These are phyloP conservation scores for Dendrobium catenatum DNA, from an alignment of 106 monocot genomes.

Conservation along the genomic window DNA sequence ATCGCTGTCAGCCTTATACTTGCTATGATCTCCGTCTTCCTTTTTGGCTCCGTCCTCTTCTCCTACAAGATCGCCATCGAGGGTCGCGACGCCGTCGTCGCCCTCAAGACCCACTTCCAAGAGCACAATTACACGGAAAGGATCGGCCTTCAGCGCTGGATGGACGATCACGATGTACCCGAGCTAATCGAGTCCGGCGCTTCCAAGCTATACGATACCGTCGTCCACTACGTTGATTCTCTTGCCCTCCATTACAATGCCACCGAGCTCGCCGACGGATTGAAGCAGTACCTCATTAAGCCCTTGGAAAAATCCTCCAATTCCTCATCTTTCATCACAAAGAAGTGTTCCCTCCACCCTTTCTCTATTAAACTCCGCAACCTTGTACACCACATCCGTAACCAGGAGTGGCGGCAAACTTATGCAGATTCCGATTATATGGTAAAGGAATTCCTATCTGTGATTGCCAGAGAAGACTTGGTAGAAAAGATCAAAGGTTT, in stretches of 20 bases:
- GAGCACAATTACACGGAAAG: conserved; percentile 37
- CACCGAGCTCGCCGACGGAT: conserved; percentile 32
- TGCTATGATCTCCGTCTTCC: conserved; percentile 18
- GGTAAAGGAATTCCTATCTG: conserved; percentile 23
- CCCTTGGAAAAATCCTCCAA: conserved; percentile 11
- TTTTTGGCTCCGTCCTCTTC: conserved; percentile 28
- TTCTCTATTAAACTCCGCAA: conserved; percentile 24
- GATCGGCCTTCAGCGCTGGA: conserved; percentile 39
- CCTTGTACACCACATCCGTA: conserved; percentile 9
- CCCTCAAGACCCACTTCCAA: conserved; percentile 33
- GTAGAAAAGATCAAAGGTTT: conserved; percentile 34
- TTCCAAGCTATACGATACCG: conserved; percentile 24
- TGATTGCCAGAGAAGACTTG: conserved; percentile 34
- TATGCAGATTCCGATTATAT: conserved; percentile 11
- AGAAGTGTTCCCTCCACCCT: conserved; percentile 6
- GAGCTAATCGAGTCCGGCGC: conserved; percentile 30
- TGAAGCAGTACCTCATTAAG: conserved; percentile 27
- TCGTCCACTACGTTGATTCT: conserved; percentile 23
- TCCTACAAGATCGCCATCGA: conserved; percentile 45
- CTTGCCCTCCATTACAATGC: conserved; percentile 37
- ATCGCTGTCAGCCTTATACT: conserved; percentile 29
- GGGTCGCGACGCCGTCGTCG: conserved; percentile 35
- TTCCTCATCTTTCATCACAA: conserved; percentile 5
- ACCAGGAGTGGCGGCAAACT: conserved; percentile 31
- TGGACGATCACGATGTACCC: conserved; percentile 35